Evolutionary conservation across 306 rosid species (phyloP).

Genomic region (Myrica gale): DNA sequence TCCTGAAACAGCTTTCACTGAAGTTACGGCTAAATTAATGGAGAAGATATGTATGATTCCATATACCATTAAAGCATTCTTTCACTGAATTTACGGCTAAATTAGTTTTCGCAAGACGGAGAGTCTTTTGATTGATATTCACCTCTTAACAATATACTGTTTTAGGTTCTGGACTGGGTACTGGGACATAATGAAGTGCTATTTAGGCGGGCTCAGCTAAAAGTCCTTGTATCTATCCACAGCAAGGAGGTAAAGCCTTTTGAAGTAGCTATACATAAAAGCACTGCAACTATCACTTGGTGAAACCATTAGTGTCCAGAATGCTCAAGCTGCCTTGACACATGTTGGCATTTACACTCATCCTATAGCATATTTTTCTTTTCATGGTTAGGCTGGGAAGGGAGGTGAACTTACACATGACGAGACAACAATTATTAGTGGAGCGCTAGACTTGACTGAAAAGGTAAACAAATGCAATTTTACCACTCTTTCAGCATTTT

Average conservation of each 20-base stretch:
- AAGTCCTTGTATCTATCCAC: slow-evolving; percentile 92
- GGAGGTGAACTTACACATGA: slow-evolving; percentile 98
- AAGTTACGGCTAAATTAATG: too few species aligned
- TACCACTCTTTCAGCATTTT: not conserved
- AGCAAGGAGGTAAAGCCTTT: slow-evolving; percentile 67
- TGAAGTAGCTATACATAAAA: slow-evolving; percentile 16
- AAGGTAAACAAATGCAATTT: slow-evolving; percentile 45
- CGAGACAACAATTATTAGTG: slow-evolving; percentile 93
- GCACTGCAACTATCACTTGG: not conserved
- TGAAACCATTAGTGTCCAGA: slow-evolving; percentile 9
- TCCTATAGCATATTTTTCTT: slow-evolving; percentile 18
- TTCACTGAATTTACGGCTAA: not conserved
- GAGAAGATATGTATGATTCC: not conserved
- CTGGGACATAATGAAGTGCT: slow-evolving; percentile 91
- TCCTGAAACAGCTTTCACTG: not conserved
- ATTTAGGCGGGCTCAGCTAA: slow-evolving; percentile 89
- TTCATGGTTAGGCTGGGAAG: slow-evolving; percentile 72
- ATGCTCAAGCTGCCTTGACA: slow-evolving; percentile 12
- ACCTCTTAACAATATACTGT: slow-evolving; percentile 15
- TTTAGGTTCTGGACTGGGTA: slow-evolving; percentile 73
- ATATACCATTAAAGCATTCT: not conserved
- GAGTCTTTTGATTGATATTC: not conserved
- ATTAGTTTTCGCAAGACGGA: not conserved
- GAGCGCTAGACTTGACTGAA: slow-evolving; percentile 93
- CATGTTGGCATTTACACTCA: not conserved